A percentile compares a stretch with the other conserved stretches of the same genome.
Evolutionary conservation across 108 stramenopile species (phyloP).

Genomic region (Pseudonitzschia multiseries): DNA sequence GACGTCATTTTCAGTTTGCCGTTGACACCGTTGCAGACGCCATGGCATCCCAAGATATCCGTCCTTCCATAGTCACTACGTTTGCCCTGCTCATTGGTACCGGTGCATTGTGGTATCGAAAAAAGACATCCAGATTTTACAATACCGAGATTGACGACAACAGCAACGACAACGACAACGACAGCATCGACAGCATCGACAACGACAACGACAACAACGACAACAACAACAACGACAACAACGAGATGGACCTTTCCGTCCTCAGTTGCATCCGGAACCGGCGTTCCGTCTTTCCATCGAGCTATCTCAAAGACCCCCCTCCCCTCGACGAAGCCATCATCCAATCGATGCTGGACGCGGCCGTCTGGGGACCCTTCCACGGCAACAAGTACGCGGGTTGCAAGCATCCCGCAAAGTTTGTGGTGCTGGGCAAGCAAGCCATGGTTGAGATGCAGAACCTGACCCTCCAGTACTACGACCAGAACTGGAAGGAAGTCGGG

Average conservation of each 20-base stretch:
- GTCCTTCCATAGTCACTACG: background rate
- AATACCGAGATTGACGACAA: background rate
- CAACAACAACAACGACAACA: background rate
- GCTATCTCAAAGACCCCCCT: background rate
- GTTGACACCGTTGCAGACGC: no score
- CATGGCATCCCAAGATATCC: no score
- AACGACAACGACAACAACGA: background rate
- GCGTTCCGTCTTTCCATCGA: background rate
- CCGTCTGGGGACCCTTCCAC: slow-evolving; percentile 3
- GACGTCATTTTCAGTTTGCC: no score
- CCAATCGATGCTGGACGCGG: slow-evolving; percentile 3
- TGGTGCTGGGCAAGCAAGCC: background rate
- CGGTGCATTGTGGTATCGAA: background rate
- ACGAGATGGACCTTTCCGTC: background rate
- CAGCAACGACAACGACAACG: background rate
- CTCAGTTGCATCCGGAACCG: background rate
- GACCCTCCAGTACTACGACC: slow-evolving; percentile 10
- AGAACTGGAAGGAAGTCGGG: slow-evolving; percentile 2
- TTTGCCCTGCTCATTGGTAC: background rate
- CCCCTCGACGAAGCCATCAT: background rate
- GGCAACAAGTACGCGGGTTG: background rate
- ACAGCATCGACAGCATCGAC: background rate
- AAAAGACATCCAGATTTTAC: background rate
- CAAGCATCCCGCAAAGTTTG: slow-evolving; percentile 1
- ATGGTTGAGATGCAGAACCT: slow-evolving; percentile 16